These are phyloP conservation scores for Plantago elongata DNA, from an alignment of 257 asterid genomes.

Conservation along the genomic window DNA sequence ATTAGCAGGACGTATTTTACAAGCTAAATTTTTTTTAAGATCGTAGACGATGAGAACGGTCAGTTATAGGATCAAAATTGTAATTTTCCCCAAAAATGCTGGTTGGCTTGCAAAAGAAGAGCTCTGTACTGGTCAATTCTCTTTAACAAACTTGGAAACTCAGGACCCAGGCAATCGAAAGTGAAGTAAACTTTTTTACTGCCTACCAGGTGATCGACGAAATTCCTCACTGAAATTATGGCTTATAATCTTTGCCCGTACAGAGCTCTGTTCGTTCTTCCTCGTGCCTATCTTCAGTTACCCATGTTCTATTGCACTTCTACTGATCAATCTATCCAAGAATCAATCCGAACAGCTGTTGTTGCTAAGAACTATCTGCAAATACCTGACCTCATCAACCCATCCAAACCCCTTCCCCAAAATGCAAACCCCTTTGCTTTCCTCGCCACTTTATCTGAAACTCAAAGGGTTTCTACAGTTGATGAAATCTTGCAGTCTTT, in stretches of 20 bases:
- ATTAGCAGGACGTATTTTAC: too few relatives aligned
- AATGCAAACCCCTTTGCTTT: conserved; percentile 63
- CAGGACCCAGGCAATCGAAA: too few relatives aligned
- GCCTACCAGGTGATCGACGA: conserved; percentile 25
- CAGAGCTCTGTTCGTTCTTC: conserved; percentile 8
- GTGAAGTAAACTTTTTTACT: not conserved
- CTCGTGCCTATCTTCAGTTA: conserved; percentile 19
- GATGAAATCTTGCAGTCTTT: conserved; percentile 61
- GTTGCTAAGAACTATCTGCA: conserved; percentile 43
- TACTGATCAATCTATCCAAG: conserved; percentile 32
- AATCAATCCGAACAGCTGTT: conserved; percentile 47
- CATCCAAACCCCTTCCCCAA: conserved; percentile 22
- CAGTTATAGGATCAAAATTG: too few relatives aligned
- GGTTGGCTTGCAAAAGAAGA: too few relatives aligned
- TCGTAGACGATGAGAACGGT: too few relatives aligned
- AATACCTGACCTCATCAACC: conserved; percentile 51
- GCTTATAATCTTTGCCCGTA: conserved; percentile 11
- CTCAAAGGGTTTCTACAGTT: conserved; percentile 30
- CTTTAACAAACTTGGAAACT: too few relatives aligned
- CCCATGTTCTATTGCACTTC: conserved; percentile 27
- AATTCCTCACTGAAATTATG: conserved; percentile 18
- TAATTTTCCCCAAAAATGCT: too few relatives aligned
- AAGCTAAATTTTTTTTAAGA: too few relatives aligned
- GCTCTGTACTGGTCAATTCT: too few relatives aligned
- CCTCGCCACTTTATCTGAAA: conserved; percentile 40